These are phyloP conservation scores for Serendipita sp. DNA, from an alignment of 768 basidiomycete species.

Conservation along the genomic window DNA sequence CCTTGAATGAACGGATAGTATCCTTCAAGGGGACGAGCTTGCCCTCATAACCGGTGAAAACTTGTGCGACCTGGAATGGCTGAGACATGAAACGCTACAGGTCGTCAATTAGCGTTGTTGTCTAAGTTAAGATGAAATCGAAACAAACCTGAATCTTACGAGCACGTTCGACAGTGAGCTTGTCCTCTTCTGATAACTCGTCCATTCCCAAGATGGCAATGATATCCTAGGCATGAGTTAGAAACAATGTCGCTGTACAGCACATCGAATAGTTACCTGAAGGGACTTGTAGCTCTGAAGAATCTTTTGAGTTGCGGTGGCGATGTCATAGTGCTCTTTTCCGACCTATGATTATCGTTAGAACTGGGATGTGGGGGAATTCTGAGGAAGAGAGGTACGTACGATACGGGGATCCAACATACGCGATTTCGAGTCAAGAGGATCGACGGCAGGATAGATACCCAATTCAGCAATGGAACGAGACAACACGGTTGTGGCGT, in stretches of 20 bases:
- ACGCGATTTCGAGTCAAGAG: constrained; percentile 97
- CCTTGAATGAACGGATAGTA: constrained; percentile 91
- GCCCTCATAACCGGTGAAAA: constrained; percentile 99
- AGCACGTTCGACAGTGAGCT: constrained; percentile 68
- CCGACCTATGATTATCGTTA: constrained; percentile 37
- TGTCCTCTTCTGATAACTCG: constrained; percentile 99
- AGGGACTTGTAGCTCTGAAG: constrained; percentile 93
- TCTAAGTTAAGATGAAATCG: constrained; percentile 37
- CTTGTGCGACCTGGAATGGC: constrained; percentile 98
- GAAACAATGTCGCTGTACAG: neutral
- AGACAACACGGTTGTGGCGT: constrained; percentile 97
- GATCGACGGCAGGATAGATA: constrained; percentile 99
- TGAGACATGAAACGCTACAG: constrained; percentile 99
- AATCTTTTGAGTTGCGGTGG: constrained; percentile 94
- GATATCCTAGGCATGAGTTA: constrained; percentile 46
- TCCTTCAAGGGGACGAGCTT: constrained; percentile 94
- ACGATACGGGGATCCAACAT: constrained; percentile 99
- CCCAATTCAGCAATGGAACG: constrained; percentile 97
- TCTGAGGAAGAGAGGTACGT: constrained; percentile 18
- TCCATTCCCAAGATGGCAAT: constrained; percentile 99
- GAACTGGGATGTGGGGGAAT: neutral
- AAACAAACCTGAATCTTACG: constrained; percentile 35
- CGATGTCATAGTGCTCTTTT: constrained; percentile 86
- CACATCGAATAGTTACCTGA: constrained; percentile 25
- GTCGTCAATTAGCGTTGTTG: constrained; percentile 64